These are phyloP conservation scores for Dalbergia cultrata DNA, from an alignment of 306 rosid genomes.

Conservation along the genomic window DNA sequence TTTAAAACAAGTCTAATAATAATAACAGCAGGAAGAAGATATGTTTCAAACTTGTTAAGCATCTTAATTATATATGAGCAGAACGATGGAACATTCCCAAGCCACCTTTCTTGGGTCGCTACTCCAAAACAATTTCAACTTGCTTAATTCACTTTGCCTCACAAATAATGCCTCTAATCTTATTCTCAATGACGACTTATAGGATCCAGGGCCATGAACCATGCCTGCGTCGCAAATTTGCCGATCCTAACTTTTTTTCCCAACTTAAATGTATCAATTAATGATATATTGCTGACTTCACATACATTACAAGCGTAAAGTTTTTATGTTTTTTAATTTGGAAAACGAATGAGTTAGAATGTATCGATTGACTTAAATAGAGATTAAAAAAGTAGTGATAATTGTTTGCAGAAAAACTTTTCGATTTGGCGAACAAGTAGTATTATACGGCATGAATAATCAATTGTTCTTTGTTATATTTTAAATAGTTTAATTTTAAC, in stretches of 20 bases:
- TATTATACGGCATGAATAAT: background rate
- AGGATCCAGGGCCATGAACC: constrained; percentile 24
- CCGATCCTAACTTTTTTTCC: background rate
- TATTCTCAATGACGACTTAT: background rate
- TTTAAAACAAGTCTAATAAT: background rate
- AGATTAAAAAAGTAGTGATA: background rate
- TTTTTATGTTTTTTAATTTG: background rate
- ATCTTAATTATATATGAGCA: no score
- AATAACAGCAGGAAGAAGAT: no score
- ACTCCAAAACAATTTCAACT: background rate
- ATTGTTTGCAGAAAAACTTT: background rate
- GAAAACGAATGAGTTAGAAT: background rate
- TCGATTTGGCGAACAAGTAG: background rate
- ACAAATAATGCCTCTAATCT: constrained; percentile 25
- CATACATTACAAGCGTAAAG: constrained; percentile 11
- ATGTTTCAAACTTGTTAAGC: no score
- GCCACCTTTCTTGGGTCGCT: no score
- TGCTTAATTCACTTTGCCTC: constrained; percentile 3
- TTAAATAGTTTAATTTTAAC: no score
- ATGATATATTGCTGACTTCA: constrained; percentile 25
- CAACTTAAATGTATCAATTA: background rate
- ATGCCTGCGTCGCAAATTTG: constrained; percentile 5
- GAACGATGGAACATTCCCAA: no score
- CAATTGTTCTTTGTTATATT: background rate
- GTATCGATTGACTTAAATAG: background rate